Conservation (phyloP, 371 early-diverging fungal genomes). For the Polyrhizophydium stewartii region DNA sequence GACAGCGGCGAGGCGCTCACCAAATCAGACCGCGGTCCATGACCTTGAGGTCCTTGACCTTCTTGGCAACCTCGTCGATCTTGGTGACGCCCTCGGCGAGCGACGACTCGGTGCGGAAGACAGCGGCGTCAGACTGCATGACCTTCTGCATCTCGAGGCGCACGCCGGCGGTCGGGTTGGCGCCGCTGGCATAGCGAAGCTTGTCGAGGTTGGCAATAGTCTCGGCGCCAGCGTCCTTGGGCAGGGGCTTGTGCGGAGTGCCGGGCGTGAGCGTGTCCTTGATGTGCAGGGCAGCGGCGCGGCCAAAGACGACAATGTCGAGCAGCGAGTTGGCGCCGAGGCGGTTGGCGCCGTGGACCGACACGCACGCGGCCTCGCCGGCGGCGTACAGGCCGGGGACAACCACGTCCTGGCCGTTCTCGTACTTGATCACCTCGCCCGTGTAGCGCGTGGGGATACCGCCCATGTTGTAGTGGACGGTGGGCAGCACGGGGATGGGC, state of each 20-base stretch:
- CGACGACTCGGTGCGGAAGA: conserved; percentile 90
- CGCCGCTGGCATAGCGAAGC: conserved; percentile 78
- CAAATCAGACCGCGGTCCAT: conserved; percentile 94
- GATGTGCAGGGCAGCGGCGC: conserved; percentile 93
- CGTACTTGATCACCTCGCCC: conserved; percentile 81
- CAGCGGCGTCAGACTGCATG: conserved; percentile 97
- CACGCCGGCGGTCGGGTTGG: conserved; percentile 77
- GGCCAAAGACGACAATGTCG: conserved; percentile 61
- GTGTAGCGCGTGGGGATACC: conserved; percentile 97
- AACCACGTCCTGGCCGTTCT: conserved; percentile 45
- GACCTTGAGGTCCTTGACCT: conserved; percentile 80
- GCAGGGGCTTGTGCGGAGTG: conserved; percentile 78
- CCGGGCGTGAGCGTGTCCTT: conserved; percentile 80
- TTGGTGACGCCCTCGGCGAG: conserved; percentile 84
- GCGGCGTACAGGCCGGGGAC: conserved; percentile 59
- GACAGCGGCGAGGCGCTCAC: conserved; percentile 34
- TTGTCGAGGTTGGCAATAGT: conserved; percentile 93
- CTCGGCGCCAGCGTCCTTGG: conserved; percentile 78
- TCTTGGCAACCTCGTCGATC: conserved; percentile 79
- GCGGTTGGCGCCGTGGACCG: conserved; percentile 64
- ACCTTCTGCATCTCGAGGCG: conserved; percentile 94
- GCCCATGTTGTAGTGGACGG: conserved; percentile 99
- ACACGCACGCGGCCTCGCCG: conserved; percentile 58
- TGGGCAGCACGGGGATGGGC: conserved; percentile 98
- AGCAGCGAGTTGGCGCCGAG: conserved; percentile 59